Conservation (phyloP, 2,329 filamentous ascomycete genomes). For the Sclerotinia nivalis region DNA sequence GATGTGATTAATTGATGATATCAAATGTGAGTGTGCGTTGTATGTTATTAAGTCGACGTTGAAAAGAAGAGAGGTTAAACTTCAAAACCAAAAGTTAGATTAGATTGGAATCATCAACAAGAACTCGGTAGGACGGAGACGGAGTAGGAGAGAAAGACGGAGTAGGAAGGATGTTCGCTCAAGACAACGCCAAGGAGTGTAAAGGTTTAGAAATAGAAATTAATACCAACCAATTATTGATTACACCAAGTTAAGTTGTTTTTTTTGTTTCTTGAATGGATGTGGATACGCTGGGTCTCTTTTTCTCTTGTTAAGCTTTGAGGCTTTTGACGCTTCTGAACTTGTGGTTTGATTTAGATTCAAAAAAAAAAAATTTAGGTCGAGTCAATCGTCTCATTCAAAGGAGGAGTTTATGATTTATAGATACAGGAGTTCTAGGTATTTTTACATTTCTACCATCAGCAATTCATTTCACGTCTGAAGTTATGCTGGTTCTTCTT, state of each 20-base stretch:
- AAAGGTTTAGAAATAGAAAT: not conserved
- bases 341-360: not conserved
- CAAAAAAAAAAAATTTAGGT: no score
- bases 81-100: conserved; percentile 11
- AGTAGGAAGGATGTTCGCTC: conserved; percentile 18
- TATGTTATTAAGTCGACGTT: not conserved
- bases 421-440: not conserved
- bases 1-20: conserved; percentile 4
- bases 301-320: not conserved
- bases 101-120: conserved; percentile 14
- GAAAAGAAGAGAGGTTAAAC: not conserved
- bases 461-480: not conserved
- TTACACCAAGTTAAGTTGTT: not conserved
- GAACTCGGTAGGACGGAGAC: conserved; percentile 14
- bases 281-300: not conserved
- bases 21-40: not conserved
- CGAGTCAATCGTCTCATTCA: conserved; percentile 2
- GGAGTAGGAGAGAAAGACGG: no score
- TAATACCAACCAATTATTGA: conserved; percentile 9
- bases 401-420: not conserved
- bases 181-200: conserved; percentile 1
- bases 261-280: not conserved
- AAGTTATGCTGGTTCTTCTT: not conserved
- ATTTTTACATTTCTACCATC: not conserved
- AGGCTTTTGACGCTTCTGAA: not conserved